Evolutionary conservation across 2,329 filamentous ascomycete species (phyloP), one percentile per base, ranked within the genome.

Genomic region (Colletotrichum incanum): DNA sequence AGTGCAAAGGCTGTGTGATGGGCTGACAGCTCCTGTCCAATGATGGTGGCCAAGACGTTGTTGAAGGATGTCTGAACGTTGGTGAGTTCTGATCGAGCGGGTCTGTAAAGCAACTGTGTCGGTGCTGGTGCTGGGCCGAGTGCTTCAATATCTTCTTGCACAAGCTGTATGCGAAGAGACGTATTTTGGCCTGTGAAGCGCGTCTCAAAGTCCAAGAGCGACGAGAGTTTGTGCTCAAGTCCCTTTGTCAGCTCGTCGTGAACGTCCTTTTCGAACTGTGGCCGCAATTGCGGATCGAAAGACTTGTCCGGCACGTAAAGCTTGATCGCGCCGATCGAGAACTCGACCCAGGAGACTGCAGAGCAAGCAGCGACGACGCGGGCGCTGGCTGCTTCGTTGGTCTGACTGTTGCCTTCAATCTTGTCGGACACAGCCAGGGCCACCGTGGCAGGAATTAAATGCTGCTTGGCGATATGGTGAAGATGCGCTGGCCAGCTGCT

Each of bases 291-390:
- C 1, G 96, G 96, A 80, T 99, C 96, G 77, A 96, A 96, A 4
- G 93, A 89, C 75, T 92, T 92, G 80, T 97, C 93, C 0, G 97
- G 95, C 2, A 98, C 91, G 78, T 96, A 98, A 2, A 98, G 86
- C 73, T 89, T 89, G 59, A 98, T 86, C 49, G 92, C 90, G 20
- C 92, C 92, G 26, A 95, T 82, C 1, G 94, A 92, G 72, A 98
- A 91, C 62, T 93, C 87, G 37, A 95, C 87, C 90, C 95, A 96
- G 6, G 93, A 92, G 28, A 92, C 82, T 7, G 83, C 52, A 63
- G 72, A 65, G 43, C 28, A 61, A 62, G 68, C 68, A 26, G 49
- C 55, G 16, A 65, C 28, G 20, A 7, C 37, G 28, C 52, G 69
- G 23, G 60, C 65, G 20, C 28, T 28, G n/a, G 23, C 34, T 18